Evolutionary conservation across 2,329 filamentous ascomycete genomes (phyloP).

Genomic region (Microdochium nivale): DNA sequence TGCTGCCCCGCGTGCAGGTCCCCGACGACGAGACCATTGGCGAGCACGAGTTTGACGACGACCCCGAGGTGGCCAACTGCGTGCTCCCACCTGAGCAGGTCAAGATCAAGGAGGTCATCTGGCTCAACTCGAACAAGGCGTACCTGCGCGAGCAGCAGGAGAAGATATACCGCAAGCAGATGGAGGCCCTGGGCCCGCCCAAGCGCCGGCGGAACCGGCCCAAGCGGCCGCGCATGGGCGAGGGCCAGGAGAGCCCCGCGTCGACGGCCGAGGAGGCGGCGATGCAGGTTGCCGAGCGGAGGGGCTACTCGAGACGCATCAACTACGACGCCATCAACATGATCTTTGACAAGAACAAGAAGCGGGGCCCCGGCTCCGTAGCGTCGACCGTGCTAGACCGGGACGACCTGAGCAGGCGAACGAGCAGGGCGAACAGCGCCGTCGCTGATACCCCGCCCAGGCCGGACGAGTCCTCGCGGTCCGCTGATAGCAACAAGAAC

Average conservation of each 20-base stretch:
- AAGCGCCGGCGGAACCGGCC: conserved; percentile 46
- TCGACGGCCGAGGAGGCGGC: conserved; percentile 63
- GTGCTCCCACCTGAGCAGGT: conserved; percentile 66
- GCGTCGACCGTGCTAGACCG: conserved; percentile 32
- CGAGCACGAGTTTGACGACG: conserved; percentile 79
- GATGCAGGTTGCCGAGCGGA: conserved; percentile 56
- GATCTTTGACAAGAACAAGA: conserved; percentile 42
- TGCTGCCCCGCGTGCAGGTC: conserved; percentile 36
- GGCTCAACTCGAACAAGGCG: conserved; percentile 91
- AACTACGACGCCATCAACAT: conserved; percentile 59
- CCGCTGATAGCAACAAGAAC: conserved; percentile 21
- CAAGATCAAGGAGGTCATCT: conserved; percentile 79
- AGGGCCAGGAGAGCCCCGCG: conserved; percentile 57
- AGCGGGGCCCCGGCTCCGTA: conserved; percentile 37
- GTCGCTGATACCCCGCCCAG: background rate
- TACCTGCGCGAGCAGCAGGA: conserved; percentile 83
- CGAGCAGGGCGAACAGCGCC: conserved; percentile 22
- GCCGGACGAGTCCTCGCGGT: background rate
- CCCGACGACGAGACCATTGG: conserved; percentile 59
- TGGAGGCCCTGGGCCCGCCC: conserved; percentile 38
- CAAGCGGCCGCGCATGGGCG: conserved; percentile 48
- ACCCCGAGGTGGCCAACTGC: conserved; percentile 79
- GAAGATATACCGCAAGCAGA: conserved; percentile 68
- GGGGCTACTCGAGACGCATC: conserved; percentile 65
- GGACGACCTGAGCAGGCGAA: conserved; percentile 23